These are phyloP conservation scores for Favolaschia claudopus DNA, from an alignment of 768 basidiomycete species.

Conservation along the genomic window DNA sequence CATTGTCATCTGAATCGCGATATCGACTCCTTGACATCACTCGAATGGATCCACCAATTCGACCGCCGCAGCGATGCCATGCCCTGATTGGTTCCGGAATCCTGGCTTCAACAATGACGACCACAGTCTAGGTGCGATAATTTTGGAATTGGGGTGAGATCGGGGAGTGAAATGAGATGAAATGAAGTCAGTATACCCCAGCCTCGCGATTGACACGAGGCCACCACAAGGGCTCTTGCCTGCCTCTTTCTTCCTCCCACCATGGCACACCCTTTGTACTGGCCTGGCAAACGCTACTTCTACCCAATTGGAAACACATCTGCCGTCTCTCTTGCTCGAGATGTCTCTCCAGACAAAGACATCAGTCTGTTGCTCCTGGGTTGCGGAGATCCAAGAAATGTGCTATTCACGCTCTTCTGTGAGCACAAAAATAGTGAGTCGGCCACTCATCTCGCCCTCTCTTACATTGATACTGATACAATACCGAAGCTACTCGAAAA, in stretches of 20 bases:
- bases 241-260: not conserved
- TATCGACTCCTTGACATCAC: no score
- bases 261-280: slow-evolving; percentile 56
- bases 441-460: not conserved
- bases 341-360: slow-evolving; percentile 53
- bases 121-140: no score
- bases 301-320: slow-evolving; percentile 70
- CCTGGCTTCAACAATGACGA: no score
- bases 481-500: slow-evolving; percentile 30
- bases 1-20: no score
- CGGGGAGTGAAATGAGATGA: no score
- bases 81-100: no score
- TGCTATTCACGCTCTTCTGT: slow-evolving; percentile 56
- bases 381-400: slow-evolving; percentile 64
- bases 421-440: slow-evolving; percentile 36
- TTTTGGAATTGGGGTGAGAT: no score
- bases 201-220: no score
- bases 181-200: no score
- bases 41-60: no score
- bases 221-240: no score
- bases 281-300: slow-evolving; percentile 55
- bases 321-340: slow-evolving; percentile 55
- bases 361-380: slow-evolving; percentile 61
- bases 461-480: not conserved
- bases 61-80: no score